phyloP scores from a whole-genome alignment of 1,284 basidiomycete species.

The Earliella scabrosa region DNA sequence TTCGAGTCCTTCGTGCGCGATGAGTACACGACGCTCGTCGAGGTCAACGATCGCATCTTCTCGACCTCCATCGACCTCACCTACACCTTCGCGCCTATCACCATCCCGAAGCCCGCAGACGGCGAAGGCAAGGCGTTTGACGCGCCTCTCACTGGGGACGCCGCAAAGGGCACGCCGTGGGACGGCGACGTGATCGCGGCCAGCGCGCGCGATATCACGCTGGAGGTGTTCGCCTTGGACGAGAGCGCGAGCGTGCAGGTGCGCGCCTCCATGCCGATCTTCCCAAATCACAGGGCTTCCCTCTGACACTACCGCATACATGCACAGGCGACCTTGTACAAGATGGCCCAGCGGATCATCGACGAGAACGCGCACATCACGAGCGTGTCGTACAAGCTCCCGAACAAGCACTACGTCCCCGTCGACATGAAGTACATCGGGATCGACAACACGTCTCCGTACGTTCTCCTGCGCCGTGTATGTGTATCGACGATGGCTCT shows the following conservation, averaged over 20 bases:
- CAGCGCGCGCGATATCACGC: constrained; percentile 67
- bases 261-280: constrained; percentile 21
- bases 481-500: background rate
- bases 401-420: constrained; percentile 94
- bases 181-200: constrained; percentile 60
- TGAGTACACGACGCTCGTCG: constrained; percentile 85
- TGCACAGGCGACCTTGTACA: constrained; percentile 84
- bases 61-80: constrained; percentile 80
- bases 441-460: constrained; percentile 57
- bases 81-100: constrained; percentile 64
- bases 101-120: constrained; percentile 45
- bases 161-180: constrained; percentile 57
- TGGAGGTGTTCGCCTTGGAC: constrained; percentile 86
- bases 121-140: constrained; percentile 52
- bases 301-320: background rate
- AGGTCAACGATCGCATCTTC: constrained; percentile 88
- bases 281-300: too few species aligned
- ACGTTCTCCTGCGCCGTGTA: constrained; percentile 12
- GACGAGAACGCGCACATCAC: constrained; percentile 65
- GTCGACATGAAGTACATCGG: constrained; percentile 75
- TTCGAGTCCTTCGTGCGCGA: constrained; percentile 87
- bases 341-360: constrained; percentile 82
- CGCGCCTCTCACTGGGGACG: constrained; percentile 41
- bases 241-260: constrained; percentile 93
- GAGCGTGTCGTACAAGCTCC: constrained; percentile 76